These are phyloP conservation scores for Monosporascus sp. DNA, from an alignment of 2,329 filamentous ascomycete species.

Conservation along the genomic window DNA sequence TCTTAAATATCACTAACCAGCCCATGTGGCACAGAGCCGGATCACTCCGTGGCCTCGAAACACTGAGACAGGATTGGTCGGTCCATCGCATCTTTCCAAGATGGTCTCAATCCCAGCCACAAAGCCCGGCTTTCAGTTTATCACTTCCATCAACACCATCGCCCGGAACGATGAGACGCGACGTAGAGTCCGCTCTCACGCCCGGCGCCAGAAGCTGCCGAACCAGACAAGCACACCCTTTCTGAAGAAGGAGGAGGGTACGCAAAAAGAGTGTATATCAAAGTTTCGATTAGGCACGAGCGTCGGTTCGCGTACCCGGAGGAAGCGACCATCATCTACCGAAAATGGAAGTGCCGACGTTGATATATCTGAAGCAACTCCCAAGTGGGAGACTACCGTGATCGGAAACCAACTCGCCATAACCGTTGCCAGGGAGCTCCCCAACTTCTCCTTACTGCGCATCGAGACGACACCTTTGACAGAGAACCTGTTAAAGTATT, in stretches of 20 bases:
- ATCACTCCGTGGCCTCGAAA: neutral
- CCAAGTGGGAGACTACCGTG: constrained; percentile 19
- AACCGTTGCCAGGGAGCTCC: constrained; percentile 25
- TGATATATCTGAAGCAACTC: constrained; percentile 1
- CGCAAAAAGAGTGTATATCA: constrained; percentile 27
- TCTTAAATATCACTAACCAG: neutral
- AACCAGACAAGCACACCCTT: constrained; percentile 16
- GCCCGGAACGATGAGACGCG: constrained; percentile 29
- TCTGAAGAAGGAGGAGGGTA: constrained; percentile 18
- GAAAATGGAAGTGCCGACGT: neutral
- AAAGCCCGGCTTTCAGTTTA: constrained; percentile 27
- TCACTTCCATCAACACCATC: constrained; percentile 30
- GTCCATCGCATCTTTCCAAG: neutral
- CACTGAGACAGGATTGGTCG: neutral
- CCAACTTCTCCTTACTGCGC: constrained; percentile 24
- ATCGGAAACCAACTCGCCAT: constrained; percentile 24
- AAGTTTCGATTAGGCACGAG: constrained; percentile 25
- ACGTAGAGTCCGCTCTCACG: constrained; percentile 29
- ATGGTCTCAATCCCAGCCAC: neutral
- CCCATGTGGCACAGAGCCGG: neutral
- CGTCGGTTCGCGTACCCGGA: constrained; percentile 5
- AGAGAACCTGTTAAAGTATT: constrained; percentile 27
- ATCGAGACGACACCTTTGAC: constrained; percentile 29
- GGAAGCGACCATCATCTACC: neutral
- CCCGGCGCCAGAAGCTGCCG: constrained; percentile 27